These are phyloP conservation scores for Fraxinus angustifolia DNA, from an alignment of 305 asterid species.

Conservation along the genomic window DNA sequence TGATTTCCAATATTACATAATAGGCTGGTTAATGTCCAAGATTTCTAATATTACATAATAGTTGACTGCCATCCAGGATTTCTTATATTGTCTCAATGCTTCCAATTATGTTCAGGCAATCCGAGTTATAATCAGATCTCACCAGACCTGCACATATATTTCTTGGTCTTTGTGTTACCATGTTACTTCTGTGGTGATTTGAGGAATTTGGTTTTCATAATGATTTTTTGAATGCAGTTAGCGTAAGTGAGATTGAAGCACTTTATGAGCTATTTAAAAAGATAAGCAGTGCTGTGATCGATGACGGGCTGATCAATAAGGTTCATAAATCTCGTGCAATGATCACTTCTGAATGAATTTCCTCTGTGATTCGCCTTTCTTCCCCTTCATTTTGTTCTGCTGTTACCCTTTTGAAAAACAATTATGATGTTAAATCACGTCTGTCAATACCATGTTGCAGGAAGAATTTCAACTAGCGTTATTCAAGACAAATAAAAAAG, in stretches of 20 bases:
- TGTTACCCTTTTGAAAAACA: constrained; percentile 3
- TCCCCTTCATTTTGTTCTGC: neutral
- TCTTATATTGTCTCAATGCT: neutral
- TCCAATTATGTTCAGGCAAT: neutral
- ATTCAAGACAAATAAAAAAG: constrained; percentile 96
- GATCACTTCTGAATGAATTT: neutral
- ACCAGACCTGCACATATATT: constrained; percentile 8
- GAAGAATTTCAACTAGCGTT: constrained; percentile 96
- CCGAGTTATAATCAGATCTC: constrained; percentile 1
- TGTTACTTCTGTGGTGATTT: constrained; percentile 10
- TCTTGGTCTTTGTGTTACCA: neutral
- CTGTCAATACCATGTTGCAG: constrained; percentile 42
- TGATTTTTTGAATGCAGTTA: constrained; percentile 51
- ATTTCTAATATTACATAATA: neutral
- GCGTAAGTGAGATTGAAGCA: constrained; percentile 97
- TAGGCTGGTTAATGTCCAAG: neutral
- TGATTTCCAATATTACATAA: neutral
- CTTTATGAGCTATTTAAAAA: constrained; percentile 93
- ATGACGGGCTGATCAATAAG: constrained; percentile 97
- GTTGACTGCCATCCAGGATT: neutral
- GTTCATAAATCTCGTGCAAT: constrained; percentile 28
- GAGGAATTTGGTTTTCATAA: constrained; percentile 5
- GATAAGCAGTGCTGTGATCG: constrained; percentile 98
- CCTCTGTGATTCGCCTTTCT: neutral
- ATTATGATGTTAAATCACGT: constrained; percentile 5